Evolutionary conservation across 306 rosid genomes (phyloP).

Genomic region (Psophocarpus tetragonolobus): DNA sequence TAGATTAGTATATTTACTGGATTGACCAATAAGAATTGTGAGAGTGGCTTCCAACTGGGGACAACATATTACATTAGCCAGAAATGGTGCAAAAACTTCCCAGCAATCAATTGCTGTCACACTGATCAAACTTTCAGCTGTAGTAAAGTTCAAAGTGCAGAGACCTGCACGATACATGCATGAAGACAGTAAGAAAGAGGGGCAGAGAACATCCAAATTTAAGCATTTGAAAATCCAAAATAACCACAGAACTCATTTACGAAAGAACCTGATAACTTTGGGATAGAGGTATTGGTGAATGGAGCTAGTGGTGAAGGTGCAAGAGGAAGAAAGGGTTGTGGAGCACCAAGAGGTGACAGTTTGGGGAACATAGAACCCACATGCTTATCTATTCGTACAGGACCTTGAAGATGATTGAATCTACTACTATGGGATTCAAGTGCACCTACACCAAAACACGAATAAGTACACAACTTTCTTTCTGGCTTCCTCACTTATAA

Average conservation of each 20-base stretch:
- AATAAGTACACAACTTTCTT: background rate
- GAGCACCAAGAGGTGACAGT: slow-evolving; percentile 71
- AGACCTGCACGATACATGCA: slow-evolving; percentile 54
- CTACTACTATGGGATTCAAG: slow-evolving; percentile 46
- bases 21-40: slow-evolving; percentile 82
- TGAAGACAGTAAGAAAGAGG: background rate
- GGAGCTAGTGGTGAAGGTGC: slow-evolving; percentile 94
- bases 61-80: slow-evolving; percentile 94
- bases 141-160: slow-evolving; percentile 76
- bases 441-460: slow-evolving; percentile 52
- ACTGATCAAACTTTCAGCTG: slow-evolving; percentile 74
- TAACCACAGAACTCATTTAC: background rate
- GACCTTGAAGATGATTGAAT: slow-evolving; percentile 35
- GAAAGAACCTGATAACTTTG: slow-evolving; percentile 83
- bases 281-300: slow-evolving; percentile 70
- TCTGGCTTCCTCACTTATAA: background rate
- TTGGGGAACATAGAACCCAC: slow-evolving; percentile 53
- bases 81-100: slow-evolving; percentile 72
- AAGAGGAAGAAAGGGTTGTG: slow-evolving; percentile 86
- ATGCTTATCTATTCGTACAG: slow-evolving; percentile 37
- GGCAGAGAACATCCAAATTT: slow-evolving; percentile 17
- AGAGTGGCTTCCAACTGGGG: slow-evolving; percentile 97
- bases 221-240: slow-evolving; percentile 19
- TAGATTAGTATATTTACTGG: slow-evolving; percentile 66
- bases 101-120: slow-evolving; percentile 86